Evolutionary conservation across 768 basidiomycete species (phyloP).

Genomic region (Russula foetens): DNA sequence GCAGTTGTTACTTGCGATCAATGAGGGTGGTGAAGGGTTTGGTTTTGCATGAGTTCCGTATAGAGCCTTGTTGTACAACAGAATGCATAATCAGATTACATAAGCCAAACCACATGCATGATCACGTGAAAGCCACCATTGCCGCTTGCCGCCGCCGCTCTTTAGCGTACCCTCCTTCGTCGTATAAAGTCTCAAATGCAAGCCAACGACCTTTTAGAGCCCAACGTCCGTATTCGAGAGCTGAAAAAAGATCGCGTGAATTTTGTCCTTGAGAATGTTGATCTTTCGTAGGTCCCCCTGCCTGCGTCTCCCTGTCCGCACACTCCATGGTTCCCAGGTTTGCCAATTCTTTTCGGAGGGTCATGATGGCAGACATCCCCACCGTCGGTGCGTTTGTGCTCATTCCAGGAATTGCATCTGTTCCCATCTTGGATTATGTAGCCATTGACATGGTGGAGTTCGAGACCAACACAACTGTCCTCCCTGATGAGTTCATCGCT

Average conservation of each 20-base stretch:
- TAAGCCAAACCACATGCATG: not conserved
- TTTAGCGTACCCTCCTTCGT: too few relatives aligned
- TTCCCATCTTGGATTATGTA: constrained; percentile 27
- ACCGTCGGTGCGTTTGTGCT: constrained; percentile 68
- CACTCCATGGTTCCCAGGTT: constrained; percentile 44
- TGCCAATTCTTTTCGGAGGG: constrained; percentile 89
- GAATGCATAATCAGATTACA: constrained; percentile 4
- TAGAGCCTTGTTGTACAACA: not conserved
- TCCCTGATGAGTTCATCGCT: constrained; percentile 96
- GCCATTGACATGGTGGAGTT: constrained; percentile 98
- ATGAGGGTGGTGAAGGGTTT: constrained; percentile 94
- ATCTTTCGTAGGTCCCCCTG: constrained; percentile 66
- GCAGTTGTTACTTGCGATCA: constrained; percentile 84
- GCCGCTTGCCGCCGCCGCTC: too few relatives aligned
- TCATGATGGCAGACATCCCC: constrained; percentile 94
- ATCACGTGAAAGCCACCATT: not conserved
- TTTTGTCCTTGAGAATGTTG: constrained; percentile 93
- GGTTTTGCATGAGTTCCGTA: constrained; percentile 52
- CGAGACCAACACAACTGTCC: constrained; percentile 80
- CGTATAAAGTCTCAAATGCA: constrained; percentile 24
- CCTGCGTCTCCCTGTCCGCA: constrained; percentile 13
- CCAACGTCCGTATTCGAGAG: constrained; percentile 75
- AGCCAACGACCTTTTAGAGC: constrained; percentile 39
- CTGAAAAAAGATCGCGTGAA: constrained; percentile 80
- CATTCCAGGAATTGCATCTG: not conserved